Evolutionary conservation across 1,284 basidiomycete genomes (phyloP).

Genomic region (Austroboletus novae-zelandiae): DNA sequence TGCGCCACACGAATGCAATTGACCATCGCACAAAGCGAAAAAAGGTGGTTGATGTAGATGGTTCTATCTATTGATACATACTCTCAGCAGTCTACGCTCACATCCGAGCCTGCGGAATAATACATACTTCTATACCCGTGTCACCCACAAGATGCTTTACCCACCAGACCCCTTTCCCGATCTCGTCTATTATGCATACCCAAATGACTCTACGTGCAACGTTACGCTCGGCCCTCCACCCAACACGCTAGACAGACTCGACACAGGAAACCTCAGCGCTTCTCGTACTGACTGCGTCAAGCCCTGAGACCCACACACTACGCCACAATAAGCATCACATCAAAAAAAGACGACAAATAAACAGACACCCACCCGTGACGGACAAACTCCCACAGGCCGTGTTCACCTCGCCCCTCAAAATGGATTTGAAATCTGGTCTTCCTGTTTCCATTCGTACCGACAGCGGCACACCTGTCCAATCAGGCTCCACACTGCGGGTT

Average conservation of each 20-base stretch:
- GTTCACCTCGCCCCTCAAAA: conserved; percentile 23
- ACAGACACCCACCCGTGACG: conserved; percentile 23
- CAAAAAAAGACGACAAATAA: neutral
- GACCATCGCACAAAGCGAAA: no score
- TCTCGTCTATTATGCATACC: conserved; percentile 31
- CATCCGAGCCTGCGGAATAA: no score
- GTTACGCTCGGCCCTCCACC: conserved; percentile 45
- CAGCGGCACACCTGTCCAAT: conserved; percentile 6
- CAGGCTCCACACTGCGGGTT: neutral
- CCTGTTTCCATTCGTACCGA: conserved; percentile 19
- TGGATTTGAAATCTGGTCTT: conserved; percentile 18
- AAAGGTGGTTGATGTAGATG: no score
- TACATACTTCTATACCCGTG: no score
- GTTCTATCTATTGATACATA: no score
- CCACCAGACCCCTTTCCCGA: no score
- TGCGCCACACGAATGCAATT: no score
- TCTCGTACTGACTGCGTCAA: conserved; percentile 39
- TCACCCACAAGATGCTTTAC: no score
- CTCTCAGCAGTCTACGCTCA: no score
- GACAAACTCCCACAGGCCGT: conserved; percentile 25
- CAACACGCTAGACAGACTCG: conserved; percentile 36
- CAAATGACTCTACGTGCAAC: conserved; percentile 49
- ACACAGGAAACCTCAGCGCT: conserved; percentile 38
- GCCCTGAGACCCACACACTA: conserved; percentile 49
- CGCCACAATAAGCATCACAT: neutral